Percentiles rank a stretch among this genome's conserved stretches.
phyloP scores from a whole-genome alignment of 2,329 filamentous ascomycete species.

The Trichothecium sympodiale region DNA sequence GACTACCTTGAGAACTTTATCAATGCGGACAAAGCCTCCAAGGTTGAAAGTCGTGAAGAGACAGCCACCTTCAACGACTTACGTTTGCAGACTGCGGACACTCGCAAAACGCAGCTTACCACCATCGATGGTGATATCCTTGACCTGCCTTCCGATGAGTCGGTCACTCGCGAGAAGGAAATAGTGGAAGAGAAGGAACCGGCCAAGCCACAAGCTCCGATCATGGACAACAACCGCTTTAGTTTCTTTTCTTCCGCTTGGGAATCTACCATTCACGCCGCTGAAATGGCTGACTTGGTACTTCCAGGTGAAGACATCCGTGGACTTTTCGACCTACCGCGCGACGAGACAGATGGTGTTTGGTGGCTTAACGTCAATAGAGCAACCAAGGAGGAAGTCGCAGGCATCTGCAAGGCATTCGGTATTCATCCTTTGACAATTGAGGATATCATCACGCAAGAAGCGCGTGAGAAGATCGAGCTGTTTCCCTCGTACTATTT shows the following conservation, averaged over 20 bases:
- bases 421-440: conserved; percentile 91
- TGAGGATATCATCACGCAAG: conserved; percentile 91
- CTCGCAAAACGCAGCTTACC: conserved; percentile 24
- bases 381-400: conserved; percentile 79
- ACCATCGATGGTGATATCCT: conserved; percentile 48
- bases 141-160: conserved; percentile 37
- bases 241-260: conserved; percentile 95
- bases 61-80: conserved; percentile 24
- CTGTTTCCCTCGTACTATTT: conserved; percentile 98
- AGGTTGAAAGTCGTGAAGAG: conserved; percentile 37
- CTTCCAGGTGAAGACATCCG: conserved; percentile 84
- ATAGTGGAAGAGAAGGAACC: conserved; percentile 18
- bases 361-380: conserved; percentile 98
- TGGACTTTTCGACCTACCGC: conserved; percentile 66
- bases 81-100: conserved; percentile 14
- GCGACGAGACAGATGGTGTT: conserved; percentile 61
- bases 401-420: conserved; percentile 84
- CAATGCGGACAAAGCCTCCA: conserved; percentile 42
- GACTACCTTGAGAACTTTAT: conserved; percentile 92
- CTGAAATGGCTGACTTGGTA: conserved; percentile 77
- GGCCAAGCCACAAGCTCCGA: conserved; percentile 25
- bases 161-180: conserved; percentile 35
- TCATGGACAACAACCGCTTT: conserved; percentile 65
- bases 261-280: conserved; percentile 85
- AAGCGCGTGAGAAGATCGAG: conserved; percentile 96